Base-by-base conservation (phyloP, 1,139 yeast species). In the Zygosaccharomyces sapae region DNA sequence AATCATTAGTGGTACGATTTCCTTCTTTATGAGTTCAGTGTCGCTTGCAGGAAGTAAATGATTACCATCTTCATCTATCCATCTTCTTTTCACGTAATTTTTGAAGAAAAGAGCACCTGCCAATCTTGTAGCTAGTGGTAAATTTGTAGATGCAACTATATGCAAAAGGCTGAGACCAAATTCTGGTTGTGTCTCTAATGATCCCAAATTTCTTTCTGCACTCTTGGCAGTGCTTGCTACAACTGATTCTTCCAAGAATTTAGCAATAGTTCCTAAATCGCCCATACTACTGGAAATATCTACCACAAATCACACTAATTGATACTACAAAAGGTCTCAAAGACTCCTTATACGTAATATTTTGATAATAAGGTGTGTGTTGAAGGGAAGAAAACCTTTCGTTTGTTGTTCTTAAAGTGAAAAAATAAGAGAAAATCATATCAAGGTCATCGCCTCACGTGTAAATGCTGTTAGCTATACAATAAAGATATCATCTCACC, bases 31-130 rank as follows among this genome's bases (percentile, higher is more conserved):
- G 47, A 82, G 71, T 8, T 68, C 71, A 1, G 86, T 86, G 61
- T 90, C 96, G 4, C 71, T 71, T 0, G 65, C 55, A 1, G 83
- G 75, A 31, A 90, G 70, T 50, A 81, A 65, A 64, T 92, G 84
- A 49, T 76, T 77, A 1, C 98, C 97, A 51, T 86, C 86, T 55
- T 88, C 96, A 64, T 88, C 87, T 27, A 85, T 81, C 97, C 97
- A 94, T 59, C 78, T 83, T 45, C 96, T 72, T 56, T 79, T 83
- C 55, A 92, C 75, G 54, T 88, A 78, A 65, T 94, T 94, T 65
- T 94, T 94, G 71, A 94, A 89, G 67, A 85, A 89, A 46, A 94
- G 71, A 2, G 97, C 92, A 13, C 86, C 96, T 0, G 98, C 97
- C 44, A 90, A 72, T 53, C 97, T 75, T 1, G 86, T 77, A 1